These are phyloP conservation scores for Globisporangium heterothallicum DNA, from an alignment of 352 stramenopile species.

Conservation along the genomic window DNA sequence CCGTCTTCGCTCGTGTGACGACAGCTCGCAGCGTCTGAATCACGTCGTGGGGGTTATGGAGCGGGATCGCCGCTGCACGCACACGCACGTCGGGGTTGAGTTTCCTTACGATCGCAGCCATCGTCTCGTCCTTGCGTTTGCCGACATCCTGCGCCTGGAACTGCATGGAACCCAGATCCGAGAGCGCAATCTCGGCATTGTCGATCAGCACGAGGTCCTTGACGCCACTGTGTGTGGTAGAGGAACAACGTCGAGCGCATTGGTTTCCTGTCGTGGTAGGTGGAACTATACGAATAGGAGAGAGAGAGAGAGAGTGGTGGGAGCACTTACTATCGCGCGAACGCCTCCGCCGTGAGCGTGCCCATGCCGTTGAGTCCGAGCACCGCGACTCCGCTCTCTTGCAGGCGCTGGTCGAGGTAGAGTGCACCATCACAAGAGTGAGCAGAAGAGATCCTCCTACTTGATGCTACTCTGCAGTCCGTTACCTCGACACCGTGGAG, in stretches of 20 bases:
- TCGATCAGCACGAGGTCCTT: conserved; percentile 30
- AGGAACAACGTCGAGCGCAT: too few species aligned
- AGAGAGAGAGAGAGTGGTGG: background rate
- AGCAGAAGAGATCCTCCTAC: too few species aligned
- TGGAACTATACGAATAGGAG: too few species aligned
- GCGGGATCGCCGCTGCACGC: conserved; percentile 10
- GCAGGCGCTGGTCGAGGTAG: conserved; percentile 17
- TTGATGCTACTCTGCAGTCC: too few species aligned
- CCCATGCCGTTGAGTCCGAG: conserved; percentile 43
- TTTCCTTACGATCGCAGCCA: conserved; percentile 15
- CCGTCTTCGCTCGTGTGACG: background rate
- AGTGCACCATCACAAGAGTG: background rate
- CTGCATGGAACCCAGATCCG: conserved; percentile 33
- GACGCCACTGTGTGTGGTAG: conserved; percentile 38
- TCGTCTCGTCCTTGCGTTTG: conserved; percentile 21
- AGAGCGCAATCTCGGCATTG: conserved; percentile 14
- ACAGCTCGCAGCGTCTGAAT: conserved; percentile 11
- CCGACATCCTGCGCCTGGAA: conserved; percentile 30
- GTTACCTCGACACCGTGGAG: conserved; percentile 37
- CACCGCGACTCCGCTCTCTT: conserved; percentile 27
- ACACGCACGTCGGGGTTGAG: conserved; percentile 33
- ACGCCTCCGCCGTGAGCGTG: conserved; percentile 29
- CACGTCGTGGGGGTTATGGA: conserved; percentile 7
- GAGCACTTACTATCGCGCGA: conserved; percentile 32
- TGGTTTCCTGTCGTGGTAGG: too few species aligned